Evolutionary conservation across 1,139 yeast genomes (phyloP), one percentile per base, ranked within the genome.

Genomic region (Meyerozyma sp.): DNA sequence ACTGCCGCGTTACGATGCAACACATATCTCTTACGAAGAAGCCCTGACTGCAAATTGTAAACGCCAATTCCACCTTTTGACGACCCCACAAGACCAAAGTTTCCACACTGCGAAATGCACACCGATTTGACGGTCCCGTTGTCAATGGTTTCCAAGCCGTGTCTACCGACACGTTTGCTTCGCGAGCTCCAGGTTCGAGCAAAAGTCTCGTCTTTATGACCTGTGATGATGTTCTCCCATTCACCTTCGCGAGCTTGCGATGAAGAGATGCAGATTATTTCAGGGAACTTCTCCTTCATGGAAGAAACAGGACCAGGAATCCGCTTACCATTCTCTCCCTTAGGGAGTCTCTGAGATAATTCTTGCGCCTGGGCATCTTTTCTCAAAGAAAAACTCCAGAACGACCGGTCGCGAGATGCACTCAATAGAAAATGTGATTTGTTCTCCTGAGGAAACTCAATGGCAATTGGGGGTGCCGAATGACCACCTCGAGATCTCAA

Each of bases 311-410:
- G 68, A 8, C 91, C 94, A 2, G 80, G 84, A 44, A 69, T 69
- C 51, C 86, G 73, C 49, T 79, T 75, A 32, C 79, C 82, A 52
- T 80, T 78, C 41, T 60, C 60, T 9, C 65, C 64, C 51, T 78
- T 81, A 23, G 80, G 81, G 28, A 76, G 66, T 54, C 85, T 79
- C 65, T 91, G 98, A 0, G 98, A 90, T 57, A 93, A 70, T 61
- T 90, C 96, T 57, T 88, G 96, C 2, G 96, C 88, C 65, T 94
- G 99, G 0, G 98, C 95, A 63, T 94, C 98, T 61, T 93, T 93
- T 54, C 98, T 78, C 44, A 93, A 70, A 0, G 98, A 91, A 57
- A 93, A 93, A 16, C 81, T 77, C 97, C 98, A 93, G 53, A 93
- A 75, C 2, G 96, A 77, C 51, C 79, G 77, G 65, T 94, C 98